Conservation (phyloP, 148 eudicot genomes). For the Amaranthus cruentus region DNA sequence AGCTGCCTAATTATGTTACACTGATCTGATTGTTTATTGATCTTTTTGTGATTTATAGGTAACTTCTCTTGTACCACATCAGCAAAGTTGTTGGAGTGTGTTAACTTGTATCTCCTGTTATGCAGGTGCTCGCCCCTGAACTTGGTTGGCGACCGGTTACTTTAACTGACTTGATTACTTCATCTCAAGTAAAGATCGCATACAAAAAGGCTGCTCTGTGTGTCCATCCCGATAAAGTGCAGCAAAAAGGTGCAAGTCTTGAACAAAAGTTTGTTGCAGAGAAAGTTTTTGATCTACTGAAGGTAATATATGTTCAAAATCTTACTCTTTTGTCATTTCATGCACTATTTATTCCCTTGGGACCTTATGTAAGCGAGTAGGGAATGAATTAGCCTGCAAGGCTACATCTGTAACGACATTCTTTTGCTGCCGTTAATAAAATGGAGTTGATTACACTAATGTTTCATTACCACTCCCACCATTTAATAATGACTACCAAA, state of each 20-base stretch:
- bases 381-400: not conserved
- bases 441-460: not conserved
- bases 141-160: conserved; percentile 81
- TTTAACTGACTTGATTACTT: conserved; percentile 75
- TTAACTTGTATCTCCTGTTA: not conserved
- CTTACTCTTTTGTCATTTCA: not conserved
- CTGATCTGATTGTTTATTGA: not conserved
- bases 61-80: not conserved
- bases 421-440: not conserved
- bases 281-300: conserved; percentile 80
- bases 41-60: not conserved
- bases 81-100: not conserved
- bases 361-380: not conserved
- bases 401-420: not conserved
- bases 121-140: conserved; percentile 82
- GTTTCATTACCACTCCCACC: too few relatives aligned
- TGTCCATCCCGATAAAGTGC: conserved; percentile 95
- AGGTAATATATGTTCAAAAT: conserved; percentile 44
- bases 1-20: too few relatives aligned
- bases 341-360: not conserved
- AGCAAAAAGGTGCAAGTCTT: conserved; percentile 77
- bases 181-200: conserved; percentile 68
- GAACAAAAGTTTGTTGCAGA: conserved; percentile 79
- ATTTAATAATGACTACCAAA: too few relatives aligned
- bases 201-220: conserved; percentile 76